phyloP scores from a whole-genome alignment of 352 stramenopile genomes.

The Phytophthora citricola region DNA sequence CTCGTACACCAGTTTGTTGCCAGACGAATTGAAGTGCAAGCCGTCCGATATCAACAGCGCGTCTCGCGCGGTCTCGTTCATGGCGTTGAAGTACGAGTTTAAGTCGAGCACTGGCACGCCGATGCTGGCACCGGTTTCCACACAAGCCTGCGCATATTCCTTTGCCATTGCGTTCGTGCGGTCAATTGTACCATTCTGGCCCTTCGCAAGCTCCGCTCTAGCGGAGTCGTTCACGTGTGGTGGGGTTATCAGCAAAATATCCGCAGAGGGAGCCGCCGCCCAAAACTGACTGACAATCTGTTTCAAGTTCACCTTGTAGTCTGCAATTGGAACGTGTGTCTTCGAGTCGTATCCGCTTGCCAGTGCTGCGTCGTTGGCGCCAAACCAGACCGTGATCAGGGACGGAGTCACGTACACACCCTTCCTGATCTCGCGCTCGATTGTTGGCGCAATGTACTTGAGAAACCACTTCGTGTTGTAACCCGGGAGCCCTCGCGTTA shows the following conservation, averaged over 20 bases:
- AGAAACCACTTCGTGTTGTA: slow-evolving; percentile 63
- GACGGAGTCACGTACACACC: slow-evolving; percentile 18
- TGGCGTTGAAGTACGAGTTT: slow-evolving; percentile 51
- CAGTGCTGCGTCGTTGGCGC: slow-evolving; percentile 31
- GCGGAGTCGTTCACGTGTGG: slow-evolving; percentile 21
- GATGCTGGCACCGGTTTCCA: slow-evolving; percentile 29
- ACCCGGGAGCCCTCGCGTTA: slow-evolving; percentile 43
- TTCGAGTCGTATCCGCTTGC: slow-evolving; percentile 23
- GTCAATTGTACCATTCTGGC: slow-evolving; percentile 16
- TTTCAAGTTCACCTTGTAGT: slow-evolving; percentile 25
- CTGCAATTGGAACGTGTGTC: slow-evolving; percentile 18
- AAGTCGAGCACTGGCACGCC: slow-evolving; percentile 48
- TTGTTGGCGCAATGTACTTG: slow-evolving; percentile 27
- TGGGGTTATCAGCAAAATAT: slow-evolving; percentile 52
- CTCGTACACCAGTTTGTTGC: slow-evolving; percentile 34
- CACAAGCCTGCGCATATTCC: slow-evolving; percentile 49
- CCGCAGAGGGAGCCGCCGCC: slow-evolving; percentile 15
- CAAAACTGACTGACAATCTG: slow-evolving; percentile 15
- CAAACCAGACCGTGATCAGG: slow-evolving; percentile 35
- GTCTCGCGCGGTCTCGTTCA: slow-evolving; percentile 38
- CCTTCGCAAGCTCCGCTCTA: slow-evolving; percentile 22
- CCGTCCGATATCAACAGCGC: slow-evolving; percentile 45
- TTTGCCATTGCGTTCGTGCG: slow-evolving; percentile 19
- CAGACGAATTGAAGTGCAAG: slow-evolving; percentile 50
- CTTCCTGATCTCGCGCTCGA: slow-evolving; percentile 27